These are phyloP conservation scores for Dothistroma pini DNA, from an alignment of 2,329 filamentous ascomycete genomes.

Conservation along the genomic window DNA sequence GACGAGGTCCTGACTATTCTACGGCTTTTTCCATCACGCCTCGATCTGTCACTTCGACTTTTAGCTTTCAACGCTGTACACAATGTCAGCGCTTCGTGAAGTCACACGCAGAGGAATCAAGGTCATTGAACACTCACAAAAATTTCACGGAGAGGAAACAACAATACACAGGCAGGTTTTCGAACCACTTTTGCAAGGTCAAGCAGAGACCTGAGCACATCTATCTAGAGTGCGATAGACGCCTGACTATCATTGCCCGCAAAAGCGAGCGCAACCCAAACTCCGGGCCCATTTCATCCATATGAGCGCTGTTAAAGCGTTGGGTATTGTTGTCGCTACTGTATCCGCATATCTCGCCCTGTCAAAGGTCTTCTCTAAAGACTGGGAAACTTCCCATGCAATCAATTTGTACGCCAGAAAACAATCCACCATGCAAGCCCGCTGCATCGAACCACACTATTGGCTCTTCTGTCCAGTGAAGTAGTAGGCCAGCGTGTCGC, in stretches of 20 bases:
- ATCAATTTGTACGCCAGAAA: constrained; percentile 8
- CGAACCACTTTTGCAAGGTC: not conserved
- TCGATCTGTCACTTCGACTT: no score
- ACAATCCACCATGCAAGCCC: not conserved
- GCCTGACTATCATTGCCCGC: not conserved
- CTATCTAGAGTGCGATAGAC: not conserved
- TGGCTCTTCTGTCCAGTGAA: constrained; percentile 4
- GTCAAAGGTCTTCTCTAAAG: not conserved
- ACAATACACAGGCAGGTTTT: not conserved
- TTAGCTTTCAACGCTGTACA: no score
- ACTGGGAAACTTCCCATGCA: not conserved
- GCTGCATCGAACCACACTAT: not conserved
- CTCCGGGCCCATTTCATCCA: not conserved
- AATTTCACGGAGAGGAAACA: no score
- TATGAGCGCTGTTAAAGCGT: not conserved
- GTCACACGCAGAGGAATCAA: no score
- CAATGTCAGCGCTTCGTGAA: no score
- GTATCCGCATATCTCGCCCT: not conserved
- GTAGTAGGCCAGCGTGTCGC: constrained; percentile 44
- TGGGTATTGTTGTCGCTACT: not conserved
- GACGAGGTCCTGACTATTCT: not conserved
- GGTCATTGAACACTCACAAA: no score
- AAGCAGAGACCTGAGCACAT: not conserved
- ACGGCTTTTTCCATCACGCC: no score
- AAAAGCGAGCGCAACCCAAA: not conserved